Percentiles rank a stretch among this genome's conserved stretches.
Evolutionary conservation across 1,284 basidiomycete species (phyloP).

Genomic region (Tylopilus orsonianus): DNA sequence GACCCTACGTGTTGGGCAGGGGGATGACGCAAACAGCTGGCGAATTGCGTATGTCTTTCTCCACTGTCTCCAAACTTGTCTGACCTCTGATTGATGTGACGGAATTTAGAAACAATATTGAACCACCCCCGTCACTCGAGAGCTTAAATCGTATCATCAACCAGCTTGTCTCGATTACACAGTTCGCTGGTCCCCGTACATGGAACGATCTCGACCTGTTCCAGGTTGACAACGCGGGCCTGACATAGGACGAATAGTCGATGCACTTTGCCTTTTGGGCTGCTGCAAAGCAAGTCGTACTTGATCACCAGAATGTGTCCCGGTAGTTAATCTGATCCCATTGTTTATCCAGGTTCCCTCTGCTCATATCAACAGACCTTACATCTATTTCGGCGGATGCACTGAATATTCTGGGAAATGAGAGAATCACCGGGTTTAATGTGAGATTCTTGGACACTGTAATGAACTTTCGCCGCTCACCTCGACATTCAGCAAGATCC

Average conservation of each 20-base stretch:
- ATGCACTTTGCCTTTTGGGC: constrained; percentile 51
- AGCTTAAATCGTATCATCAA: constrained; percentile 50
- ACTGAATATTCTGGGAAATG: too few relatives aligned
- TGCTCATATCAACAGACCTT: too few relatives aligned
- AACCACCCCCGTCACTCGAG: constrained; percentile 46
- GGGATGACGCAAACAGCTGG: constrained; percentile 47
- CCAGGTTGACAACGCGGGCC: constrained; percentile 46
- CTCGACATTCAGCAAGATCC: constrained; percentile 43
- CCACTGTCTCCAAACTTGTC: not conserved
- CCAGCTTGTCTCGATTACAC: constrained; percentile 47
- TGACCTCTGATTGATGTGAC: not conserved
- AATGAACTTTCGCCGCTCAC: not conserved
- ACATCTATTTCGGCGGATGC: too few relatives aligned
- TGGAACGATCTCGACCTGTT: constrained; percentile 51
- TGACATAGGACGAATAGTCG: constrained; percentile 51
- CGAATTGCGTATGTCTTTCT: constrained; percentile 38
- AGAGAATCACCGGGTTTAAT: too few relatives aligned
- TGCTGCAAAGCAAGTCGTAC: constrained; percentile 9
- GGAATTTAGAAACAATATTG: constrained; percentile 44
- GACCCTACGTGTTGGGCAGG: constrained; percentile 49
- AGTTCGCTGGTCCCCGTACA: constrained; percentile 43
- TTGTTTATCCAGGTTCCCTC: not conserved
- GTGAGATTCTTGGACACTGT: not conserved
- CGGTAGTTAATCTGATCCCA: not conserved
- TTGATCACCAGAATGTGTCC: too few relatives aligned